These are phyloP conservation scores for Phytophthora citricola DNA, from an alignment of 352 stramenopile genomes.

Conservation along the genomic window DNA sequence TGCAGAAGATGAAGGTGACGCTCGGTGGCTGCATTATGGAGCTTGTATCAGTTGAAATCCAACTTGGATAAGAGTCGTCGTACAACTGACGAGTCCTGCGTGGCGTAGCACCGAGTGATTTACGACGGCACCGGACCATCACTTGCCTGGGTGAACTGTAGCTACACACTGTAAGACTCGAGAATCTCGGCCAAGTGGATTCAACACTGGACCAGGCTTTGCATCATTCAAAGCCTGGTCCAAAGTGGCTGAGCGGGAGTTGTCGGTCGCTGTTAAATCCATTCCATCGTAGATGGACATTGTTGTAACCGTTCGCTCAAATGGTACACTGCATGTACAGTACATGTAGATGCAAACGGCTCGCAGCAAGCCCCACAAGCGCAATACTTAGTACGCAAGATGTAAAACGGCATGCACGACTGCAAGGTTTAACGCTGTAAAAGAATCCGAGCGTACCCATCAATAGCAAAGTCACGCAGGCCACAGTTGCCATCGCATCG, in stretches of 20 bases:
- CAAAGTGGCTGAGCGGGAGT: background rate
- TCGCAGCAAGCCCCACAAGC: no score
- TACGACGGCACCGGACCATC: background rate
- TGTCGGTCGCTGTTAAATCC: background rate
- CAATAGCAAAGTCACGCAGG: constrained; percentile 2
- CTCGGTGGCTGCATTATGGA: constrained; percentile 1
- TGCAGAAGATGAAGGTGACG: background rate
- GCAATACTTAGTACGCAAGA: background rate
- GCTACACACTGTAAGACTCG: background rate
- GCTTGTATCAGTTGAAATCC: constrained; percentile 12
- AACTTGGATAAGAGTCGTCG: constrained; percentile 6
- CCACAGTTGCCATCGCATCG: constrained; percentile 3
- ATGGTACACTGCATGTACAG: background rate
- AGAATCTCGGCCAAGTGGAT: background rate
- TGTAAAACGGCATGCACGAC: background rate
- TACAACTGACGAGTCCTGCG: constrained; percentile 6
- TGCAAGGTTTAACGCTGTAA: background rate
- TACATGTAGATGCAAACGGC: background rate
- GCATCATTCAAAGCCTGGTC: background rate
- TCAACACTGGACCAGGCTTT: background rate
- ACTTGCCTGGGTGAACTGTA: constrained; percentile 2
- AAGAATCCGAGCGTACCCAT: constrained; percentile 1
- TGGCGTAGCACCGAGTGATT: background rate
- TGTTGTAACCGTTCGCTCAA: background rate
- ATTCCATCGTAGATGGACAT: background rate